Base-by-base conservation (phyloP, 2,329 filamentous ascomycete genomes). In the Xylariaceae sp. region DNA sequence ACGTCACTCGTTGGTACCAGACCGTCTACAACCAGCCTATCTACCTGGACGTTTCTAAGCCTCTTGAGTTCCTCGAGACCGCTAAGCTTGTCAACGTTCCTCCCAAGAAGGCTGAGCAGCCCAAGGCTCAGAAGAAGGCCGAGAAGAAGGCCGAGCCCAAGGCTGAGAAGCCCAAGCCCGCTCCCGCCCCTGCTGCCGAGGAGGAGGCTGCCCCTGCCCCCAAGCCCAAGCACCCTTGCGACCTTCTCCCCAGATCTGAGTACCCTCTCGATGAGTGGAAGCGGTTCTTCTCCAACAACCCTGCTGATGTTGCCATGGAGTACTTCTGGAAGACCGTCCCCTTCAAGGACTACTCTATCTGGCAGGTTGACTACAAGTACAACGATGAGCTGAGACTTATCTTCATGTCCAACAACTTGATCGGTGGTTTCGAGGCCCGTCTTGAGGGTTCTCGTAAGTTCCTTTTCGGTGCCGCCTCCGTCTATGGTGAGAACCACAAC, bases 331-430 rank as follows among this genome's bases (percentile, higher is more conserved):
- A 97, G 81, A 91, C 95, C 78, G 85, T 86, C 79, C 93, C 94
- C 74, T 88, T 94, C 70, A 88, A 92, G 67, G 94, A 99, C 80
- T 99, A 94, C 86, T 96, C 92, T 58, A 80, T 99, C 77, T 99
- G 92, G 91, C 87, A 86, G 76, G 81, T 92, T 70, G 88, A 92
- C 79, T 99, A 96, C 88, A 97, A 96, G 88, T 99, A 99, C 85
- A 96, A 97, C 79, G 87, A 96, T 63, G 94, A 99, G 87, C 85
- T 99, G 69, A 97, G 91, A 74, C 82, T 94, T 78, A 89, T 89
- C 73, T 99, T 99, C 89, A 99, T 99, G 94, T 93, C 91, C 70
- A 90, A 89, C 84, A 99, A 99, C 86, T 82, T 97, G 78, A 93
- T 99, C 75, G 92, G 90, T 79, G 94, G 94, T 76, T 96, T 99